Percentiles rank a stretch among this genome's conserved stretches.
phyloP scores from a whole-genome alignment of 768 basidiomycete species.

The Suillus weaverae region DNA sequence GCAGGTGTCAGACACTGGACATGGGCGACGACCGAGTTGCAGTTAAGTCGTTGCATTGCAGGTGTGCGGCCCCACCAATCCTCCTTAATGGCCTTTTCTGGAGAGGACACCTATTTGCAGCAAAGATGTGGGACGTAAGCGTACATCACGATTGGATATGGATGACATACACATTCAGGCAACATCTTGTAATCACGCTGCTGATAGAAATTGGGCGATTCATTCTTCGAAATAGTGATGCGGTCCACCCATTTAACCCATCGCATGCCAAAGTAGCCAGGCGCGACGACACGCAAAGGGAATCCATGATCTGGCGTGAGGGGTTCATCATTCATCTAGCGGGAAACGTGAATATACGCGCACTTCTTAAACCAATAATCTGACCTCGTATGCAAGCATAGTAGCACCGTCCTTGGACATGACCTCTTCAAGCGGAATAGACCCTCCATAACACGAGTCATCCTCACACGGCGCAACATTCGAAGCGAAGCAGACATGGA shows the following conservation, averaged over 20 bases:
- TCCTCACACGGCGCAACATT: constrained; percentile 61
- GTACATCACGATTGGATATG: neutral
- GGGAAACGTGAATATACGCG: neutral
- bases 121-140: neutral
- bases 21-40: constrained; percentile 59
- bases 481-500: constrained; percentile 63
- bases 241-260: constrained; percentile 79
- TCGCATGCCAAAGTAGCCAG: constrained; percentile 66
- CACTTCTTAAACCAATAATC: constrained; percentile 1
- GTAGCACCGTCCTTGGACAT: constrained; percentile 49
- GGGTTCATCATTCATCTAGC: constrained; percentile 60
- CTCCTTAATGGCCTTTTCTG: constrained; percentile 25
- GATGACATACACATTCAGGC: constrained; percentile 42
- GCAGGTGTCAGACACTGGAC: constrained; percentile 12
- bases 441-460: constrained; percentile 62
- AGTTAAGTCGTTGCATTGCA: constrained; percentile 55
- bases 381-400: constrained; percentile 62
- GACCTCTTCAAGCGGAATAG: constrained; percentile 55
- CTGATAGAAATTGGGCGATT: constrained; percentile 72
- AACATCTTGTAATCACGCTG: constrained; percentile 70
- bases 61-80: constrained; percentile 55
- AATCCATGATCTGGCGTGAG: constrained; percentile 63
- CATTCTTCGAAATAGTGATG: constrained; percentile 49
- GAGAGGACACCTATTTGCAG: constrained; percentile 23
- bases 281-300: constrained; percentile 66